Evolutionary conservation across 1,284 basidiomycete genomes (phyloP), one percentile per base, ranked within the genome.

Genomic region (Boletus sp.): DNA sequence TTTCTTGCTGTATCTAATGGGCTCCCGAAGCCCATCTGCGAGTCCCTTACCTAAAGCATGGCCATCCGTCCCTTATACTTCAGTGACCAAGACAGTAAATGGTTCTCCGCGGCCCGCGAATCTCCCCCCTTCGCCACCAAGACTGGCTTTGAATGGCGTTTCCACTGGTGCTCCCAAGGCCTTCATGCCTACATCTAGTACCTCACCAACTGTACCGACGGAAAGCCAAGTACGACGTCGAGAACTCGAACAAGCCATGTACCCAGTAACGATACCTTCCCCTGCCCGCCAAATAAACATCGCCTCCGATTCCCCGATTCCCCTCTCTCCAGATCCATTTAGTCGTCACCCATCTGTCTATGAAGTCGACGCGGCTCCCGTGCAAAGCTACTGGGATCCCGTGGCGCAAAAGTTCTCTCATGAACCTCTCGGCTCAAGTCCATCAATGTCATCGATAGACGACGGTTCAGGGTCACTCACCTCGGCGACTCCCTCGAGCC

Each of bases 321-420:
- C 89, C 35, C 75, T 91, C 22, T 89, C 89, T 8, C 87, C 89
- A 9, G 89, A 91, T 73, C 89, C 89, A 35, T 91, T 91, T 67
- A 84, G 86, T 20, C 80, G 89, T 29, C 86, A 82, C 65, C 79
- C 89, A 20, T 86, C 85, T 0, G 69, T 78, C 16, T 69, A 77
- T 36, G 78, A 80, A 45, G 53, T 65, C 41, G 64, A 70, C 16
- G 39, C 63, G 1, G 53, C 55, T 27, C 67, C 65, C 12, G 59
- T 74, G 35, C 67, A 66, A 67, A 61, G 70, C 12, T 77, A 79
- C 55, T 81, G 80, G 79, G 78, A 80, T 56, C 65, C 70, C 37
- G 64, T 67, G 51, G 67, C 69, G 50, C 62, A 62, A 49, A 62
- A 61, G 20, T 55, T 66, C 12, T 59, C 64, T 20, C 51, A 61